Conservation (phyloP, 768 basidiomycete species). For the Boletus eberwhitei region DNA sequence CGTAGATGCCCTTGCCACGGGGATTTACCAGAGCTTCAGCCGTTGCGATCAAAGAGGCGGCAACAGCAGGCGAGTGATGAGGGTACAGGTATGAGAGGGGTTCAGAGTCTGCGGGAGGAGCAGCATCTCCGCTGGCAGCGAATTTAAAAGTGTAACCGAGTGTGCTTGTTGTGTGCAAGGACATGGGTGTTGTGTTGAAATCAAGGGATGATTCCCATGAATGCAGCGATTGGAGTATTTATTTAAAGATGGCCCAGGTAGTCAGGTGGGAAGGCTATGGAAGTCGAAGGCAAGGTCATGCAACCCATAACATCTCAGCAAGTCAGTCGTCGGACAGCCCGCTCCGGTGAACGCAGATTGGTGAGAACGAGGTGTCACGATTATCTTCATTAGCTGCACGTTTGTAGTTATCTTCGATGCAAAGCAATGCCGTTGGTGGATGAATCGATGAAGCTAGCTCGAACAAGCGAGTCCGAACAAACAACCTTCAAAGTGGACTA, state of each 20-base stretch:
- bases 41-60: constrained; percentile 41
- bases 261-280: neutral
- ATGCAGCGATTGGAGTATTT: neutral
- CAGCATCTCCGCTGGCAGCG: constrained; percentile 12
- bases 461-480: neutral
- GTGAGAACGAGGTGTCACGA: neutral
- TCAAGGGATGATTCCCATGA: constrained; percentile 4
- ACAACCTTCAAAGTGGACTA: neutral
- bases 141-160: constrained; percentile 37
- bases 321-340: constrained; percentile 1
- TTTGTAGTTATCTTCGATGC: neutral
- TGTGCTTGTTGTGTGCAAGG: constrained; percentile 18
- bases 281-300: neutral
- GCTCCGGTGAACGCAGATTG: neutral
- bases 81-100: constrained; percentile 35
- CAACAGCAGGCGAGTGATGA: constrained; percentile 39
- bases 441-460: too few relatives aligned
- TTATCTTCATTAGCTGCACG: neutral
- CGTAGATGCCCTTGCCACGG: constrained; percentile 50
- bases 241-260: neutral
- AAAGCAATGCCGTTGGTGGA: neutral
- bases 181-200: constrained; percentile 12
- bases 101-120: constrained; percentile 6
- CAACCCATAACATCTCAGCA: neutral
- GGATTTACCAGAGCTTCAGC: constrained; percentile 46